Evolutionary conservation across 495 filamentous ascomycete genomes (phyloP), one percentile per base, ranked within the genome.

Genomic region (Aspergillus avenaceus): DNA sequence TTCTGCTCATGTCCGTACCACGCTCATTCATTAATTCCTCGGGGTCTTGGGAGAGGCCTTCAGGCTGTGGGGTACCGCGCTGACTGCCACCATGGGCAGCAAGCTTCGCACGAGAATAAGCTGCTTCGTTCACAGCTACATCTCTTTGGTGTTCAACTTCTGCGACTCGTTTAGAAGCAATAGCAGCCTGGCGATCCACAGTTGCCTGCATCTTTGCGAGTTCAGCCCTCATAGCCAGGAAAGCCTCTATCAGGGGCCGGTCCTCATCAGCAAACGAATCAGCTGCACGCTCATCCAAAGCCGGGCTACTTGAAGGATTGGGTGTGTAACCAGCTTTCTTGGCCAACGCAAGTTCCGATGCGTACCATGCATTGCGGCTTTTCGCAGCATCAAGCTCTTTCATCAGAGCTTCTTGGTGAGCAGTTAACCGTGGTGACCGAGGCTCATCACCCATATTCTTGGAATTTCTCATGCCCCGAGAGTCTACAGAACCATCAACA

Each of bases 351-450:
- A 99, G 71, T 66, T 99, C 93, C 2, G 92, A 96, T 6, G 90
- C 90, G 68, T 93, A 97, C 93, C 93, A 99, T 1, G 92, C 91
- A 65, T 96, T 97, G 21, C 86, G 84, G 55, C 84, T 88, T 61
- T 86, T 89, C 8, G 84, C 74, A 4, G 81, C 70, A 60, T 97
- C 91, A 5, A 99, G 77, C 53, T 97, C 95, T 59, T 89, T 87
- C 19, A 88, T 71, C 36, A 93, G 60, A 0, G 75, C 69, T 60
- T 78, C 73, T 49, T 78, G 74, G 34, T 75, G 73, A 14, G 75
- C 65, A 6, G 68, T 77, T 44, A 77, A 47, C 28, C 65, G 58
- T 8, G 73, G 73, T 14, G 72, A 77, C 5, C 70, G 62, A 42
- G 74, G 74, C 46, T 75, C 74, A 19, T 77, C 73, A 9, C 54